phyloP scores from a whole-genome alignment of 352 stramenopile species.

The Phytophthora sp. region DNA sequence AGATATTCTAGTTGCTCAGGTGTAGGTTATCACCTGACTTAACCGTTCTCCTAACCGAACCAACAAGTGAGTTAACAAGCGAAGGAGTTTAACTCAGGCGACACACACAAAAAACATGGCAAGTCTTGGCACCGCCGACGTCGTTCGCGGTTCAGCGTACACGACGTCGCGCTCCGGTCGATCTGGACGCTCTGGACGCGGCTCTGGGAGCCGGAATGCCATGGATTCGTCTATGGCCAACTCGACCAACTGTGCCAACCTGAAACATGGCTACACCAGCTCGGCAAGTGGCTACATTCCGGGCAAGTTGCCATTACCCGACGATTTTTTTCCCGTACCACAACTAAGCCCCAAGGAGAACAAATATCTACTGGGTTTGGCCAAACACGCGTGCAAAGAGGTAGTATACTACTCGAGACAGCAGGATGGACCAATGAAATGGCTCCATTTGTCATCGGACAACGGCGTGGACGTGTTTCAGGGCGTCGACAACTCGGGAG shows the following conservation, averaged over 20 bases:
- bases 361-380: slow-evolving; percentile 71
- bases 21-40: slow-evolving; percentile 6
- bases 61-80: neutral
- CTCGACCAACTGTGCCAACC: slow-evolving; percentile 30
- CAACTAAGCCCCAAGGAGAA: slow-evolving; percentile 65
- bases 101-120: too few species aligned
- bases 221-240: slow-evolving; percentile 27
- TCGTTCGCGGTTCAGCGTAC: slow-evolving; percentile 14
- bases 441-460: slow-evolving; percentile 74
- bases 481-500: slow-evolving; percentile 57
- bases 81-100: too few species aligned
- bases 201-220: slow-evolving; percentile 10
- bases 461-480: slow-evolving; percentile 81
- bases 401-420: slow-evolving; percentile 85
- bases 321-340: slow-evolving; percentile 74
- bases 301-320: slow-evolving; percentile 58
- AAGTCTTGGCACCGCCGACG: slow-evolving; percentile 4
- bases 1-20: too few species aligned
- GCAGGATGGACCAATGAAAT: slow-evolving; percentile 73
- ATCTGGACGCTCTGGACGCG: slow-evolving; percentile 13
- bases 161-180: slow-evolving; percentile 24
- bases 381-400: slow-evolving; percentile 85
- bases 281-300: slow-evolving; percentile 22
- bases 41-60: neutral
- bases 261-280: slow-evolving; percentile 35